Percentiles rank a stretch among this genome's conserved stretches.
Conservation (phyloP, 2,329 filamentous ascomycete genomes). For the Cytospora chrysosperma region DNA sequence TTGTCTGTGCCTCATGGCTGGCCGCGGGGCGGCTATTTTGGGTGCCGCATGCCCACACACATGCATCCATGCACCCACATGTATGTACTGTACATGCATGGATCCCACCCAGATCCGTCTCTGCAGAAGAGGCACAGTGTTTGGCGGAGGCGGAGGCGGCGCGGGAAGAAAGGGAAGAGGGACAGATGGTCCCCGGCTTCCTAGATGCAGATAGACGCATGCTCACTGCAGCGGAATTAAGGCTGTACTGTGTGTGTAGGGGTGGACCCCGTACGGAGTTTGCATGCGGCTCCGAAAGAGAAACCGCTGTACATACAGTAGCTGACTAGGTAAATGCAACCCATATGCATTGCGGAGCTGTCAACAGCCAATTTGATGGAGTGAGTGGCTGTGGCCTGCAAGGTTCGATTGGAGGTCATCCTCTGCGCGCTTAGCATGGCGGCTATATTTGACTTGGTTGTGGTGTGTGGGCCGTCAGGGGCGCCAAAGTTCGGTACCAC, state of each 20-base stretch:
- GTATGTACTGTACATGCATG: neutral
- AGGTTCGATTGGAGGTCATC: constrained; percentile 6
- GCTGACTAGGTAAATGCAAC: too few relatives aligned
- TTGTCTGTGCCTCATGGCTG: constrained; percentile 8
- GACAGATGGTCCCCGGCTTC: neutral
- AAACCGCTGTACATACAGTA: too few relatives aligned
- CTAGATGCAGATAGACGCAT: neutral
- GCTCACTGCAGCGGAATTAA: neutral
- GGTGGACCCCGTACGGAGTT: neutral
- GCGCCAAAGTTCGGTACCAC: constrained; percentile 1
- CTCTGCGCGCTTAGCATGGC: constrained; percentile 18
- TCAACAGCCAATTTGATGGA: too few relatives aligned
- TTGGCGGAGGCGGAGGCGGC: neutral
- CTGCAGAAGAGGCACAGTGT: neutral
- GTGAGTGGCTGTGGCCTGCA: constrained; percentile 16
- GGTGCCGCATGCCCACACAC: neutral
- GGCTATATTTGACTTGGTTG: constrained; percentile 5
- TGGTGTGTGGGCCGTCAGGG: neutral
- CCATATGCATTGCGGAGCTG: neutral
- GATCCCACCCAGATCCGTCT: neutral
- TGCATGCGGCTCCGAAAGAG: neutral
- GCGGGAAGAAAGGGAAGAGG: neutral
- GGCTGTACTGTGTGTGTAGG: neutral
- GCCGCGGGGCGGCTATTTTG: constrained; percentile 16
- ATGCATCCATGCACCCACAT: neutral